Evolutionary conservation across 2,329 filamentous ascomycete species (phyloP), one percentile per base, ranked within the genome.

Genomic region (Xylaria multiplex): DNA sequence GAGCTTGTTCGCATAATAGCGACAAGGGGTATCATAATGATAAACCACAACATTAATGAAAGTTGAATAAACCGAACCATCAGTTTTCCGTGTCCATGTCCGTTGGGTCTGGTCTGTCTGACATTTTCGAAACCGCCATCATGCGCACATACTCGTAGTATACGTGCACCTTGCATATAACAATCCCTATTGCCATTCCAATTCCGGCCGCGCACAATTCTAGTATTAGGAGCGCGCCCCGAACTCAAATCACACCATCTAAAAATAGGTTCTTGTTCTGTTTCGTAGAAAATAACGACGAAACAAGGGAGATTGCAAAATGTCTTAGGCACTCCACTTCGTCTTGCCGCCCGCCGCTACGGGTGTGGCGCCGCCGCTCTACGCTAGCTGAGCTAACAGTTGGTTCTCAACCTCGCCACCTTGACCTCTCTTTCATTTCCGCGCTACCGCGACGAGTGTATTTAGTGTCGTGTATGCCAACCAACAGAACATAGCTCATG

Each of bases 231-330:
- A 8, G 7, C 1, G n/a, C 24, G 42, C 24, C 37, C 55, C 27
- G 2, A 43, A 37, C 24, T 6, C n/a, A 57, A 57, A 57, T 57
- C 19, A 46, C 7, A 30, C 13, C 27, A 24, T 24, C 55, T 57
- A 57, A 57, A 57, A 57, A 57, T 57, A 57, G 30, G 19, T 30
- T 19, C 24, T 46, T 45, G 8, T 13, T n/a, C 32, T 35, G 9
- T 9, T 9, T 35, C 32, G 6, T 35, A 35, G 32, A 9, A 35
- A 19, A 19, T 35, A 37, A 37, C 35, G 11, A 37, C 35, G 8
- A 37, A 13, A 5, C 27, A 27, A 58, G 24, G 37, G 24, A 56
- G 53, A 56, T 56, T 32, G 24, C 53, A 35, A 35, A 35, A 27
- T 3, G 22, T 42, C 46, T 24, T 13, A 40, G 11, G 37, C 37